Evolutionary conservation across 2,329 filamentous ascomycete genomes (phyloP), one percentile per base, ranked within the genome.

Genomic region (Coniochaeta sp.): DNA sequence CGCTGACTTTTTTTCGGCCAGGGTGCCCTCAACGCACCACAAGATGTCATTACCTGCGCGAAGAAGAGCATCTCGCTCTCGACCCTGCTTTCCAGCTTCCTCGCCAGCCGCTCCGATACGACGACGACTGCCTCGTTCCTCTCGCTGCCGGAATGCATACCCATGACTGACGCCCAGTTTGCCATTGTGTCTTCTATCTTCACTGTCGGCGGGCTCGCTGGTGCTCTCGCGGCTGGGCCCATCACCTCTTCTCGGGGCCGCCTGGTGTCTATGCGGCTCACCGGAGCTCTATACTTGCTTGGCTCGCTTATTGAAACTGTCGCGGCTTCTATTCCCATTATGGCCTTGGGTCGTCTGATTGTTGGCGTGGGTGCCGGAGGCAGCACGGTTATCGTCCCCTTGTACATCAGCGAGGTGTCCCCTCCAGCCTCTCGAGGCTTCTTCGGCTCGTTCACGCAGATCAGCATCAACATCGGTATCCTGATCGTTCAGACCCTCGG

Each of bases 21-120:
- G 93, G 90, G 92, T 67, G 95, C 98, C 73, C 84, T 99, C 64
- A 99, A 99, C 73, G 91, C 93, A 9, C 95, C 95, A 9, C 89
- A 97, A 81, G 89, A 93, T 79, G 91, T 96, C 69, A 89, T 99
- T 68, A 96, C 90, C 60, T 98, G 95, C 77, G 86, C 85, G 66
- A 86, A 85, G 64, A 75, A 77, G 64, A 72, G 75, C 56, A 74
- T 76, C 57, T 73, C 73, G 42, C 61, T 69, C 12, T 61, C 59
- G 40, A 65, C 59, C 59, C 60, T 59, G 7, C 59, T 70, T 19
- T 32, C 58, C 3, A 61, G 60, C 60, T 32, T 66, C 55, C 12
- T 60, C 57, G 54, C 60, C 58, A 63, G 58, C 67, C 68, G 72
- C 59, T 65, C 66, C 22, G 65, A 62, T 42, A 67, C 72, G 60